Evolutionary conservation across 192 early-diverging fungal genomes (phyloP).

Genomic region (Backusella tuberculispora): DNA sequence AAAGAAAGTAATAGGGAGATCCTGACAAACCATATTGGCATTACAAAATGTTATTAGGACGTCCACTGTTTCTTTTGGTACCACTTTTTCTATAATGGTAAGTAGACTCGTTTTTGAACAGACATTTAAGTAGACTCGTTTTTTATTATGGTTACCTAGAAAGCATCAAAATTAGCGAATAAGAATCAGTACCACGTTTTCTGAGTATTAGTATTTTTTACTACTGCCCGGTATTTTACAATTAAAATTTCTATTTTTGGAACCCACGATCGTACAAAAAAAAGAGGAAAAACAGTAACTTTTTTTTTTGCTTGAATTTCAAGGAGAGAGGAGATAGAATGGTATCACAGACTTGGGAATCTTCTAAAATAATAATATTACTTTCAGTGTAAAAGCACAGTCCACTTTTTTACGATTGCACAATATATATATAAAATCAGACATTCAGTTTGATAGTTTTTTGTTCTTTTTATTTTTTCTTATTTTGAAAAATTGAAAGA

Average conservation of each 20-base stretch:
- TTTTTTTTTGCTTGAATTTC: not conserved
- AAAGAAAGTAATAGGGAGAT: not conserved
- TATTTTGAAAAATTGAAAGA: not conserved
- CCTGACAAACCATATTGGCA: not conserved
- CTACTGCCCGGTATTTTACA: not conserved
- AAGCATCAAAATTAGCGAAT: constrained; percentile 2
- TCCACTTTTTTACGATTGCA: not conserved
- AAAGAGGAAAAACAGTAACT: not conserved
- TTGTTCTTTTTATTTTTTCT: not conserved
- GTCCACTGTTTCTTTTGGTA: constrained; percentile 13
- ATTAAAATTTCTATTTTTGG: constrained; percentile 12
- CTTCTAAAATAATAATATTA: not conserved
- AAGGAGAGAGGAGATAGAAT: not conserved
- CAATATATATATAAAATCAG: no score
- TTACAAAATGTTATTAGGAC: not conserved
- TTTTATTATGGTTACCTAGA: not conserved
- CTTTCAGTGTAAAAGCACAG: not conserved
- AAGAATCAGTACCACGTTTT: constrained; percentile 13
- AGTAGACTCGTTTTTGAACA: not conserved
- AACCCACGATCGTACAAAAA: not conserved
- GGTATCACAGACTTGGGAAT: not conserved
- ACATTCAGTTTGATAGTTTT: no score
- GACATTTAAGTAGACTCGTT: not conserved
- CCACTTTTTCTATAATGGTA: not conserved
- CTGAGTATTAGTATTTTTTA: not conserved